Conservation (phyloP, 305 asterid genomes). For the Fraxinus latifolia region DNA sequence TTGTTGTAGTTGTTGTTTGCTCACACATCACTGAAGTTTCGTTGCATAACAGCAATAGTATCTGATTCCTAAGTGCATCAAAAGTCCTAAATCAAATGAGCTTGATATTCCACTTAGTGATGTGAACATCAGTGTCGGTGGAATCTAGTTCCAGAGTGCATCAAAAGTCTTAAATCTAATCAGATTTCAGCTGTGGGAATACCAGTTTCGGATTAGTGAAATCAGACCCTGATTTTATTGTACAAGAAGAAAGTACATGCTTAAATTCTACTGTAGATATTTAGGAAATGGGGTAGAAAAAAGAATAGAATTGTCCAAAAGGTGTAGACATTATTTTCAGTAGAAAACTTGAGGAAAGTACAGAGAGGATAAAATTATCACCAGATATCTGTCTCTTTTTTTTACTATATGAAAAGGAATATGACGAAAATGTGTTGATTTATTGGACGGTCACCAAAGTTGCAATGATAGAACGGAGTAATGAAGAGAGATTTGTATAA, state of each 20-base stretch:
- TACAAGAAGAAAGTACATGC: neutral
- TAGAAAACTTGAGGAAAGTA: neutral
- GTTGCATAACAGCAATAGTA: neutral
- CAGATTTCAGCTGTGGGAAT: neutral
- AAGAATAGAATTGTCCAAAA: neutral
- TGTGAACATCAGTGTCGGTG: neutral
- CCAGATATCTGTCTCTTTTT: neutral
- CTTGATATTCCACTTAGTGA: neutral
- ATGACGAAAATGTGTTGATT: neutral
- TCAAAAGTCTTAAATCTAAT: neutral
- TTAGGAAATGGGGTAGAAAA: neutral
- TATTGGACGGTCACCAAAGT: neutral
- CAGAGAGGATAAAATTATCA: neutral
- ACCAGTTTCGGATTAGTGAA: neutral
- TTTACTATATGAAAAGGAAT: neutral
- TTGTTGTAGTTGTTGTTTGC: neutral
- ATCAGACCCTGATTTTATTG: neutral
- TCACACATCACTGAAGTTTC: neutral
- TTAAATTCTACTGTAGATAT: neutral
- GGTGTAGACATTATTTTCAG: neutral
- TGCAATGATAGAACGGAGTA: neutral
- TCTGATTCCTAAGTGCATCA: slow-evolving; percentile 12
- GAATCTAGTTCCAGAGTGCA: slow-evolving; percentile 22
- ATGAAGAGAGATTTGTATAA: neutral
- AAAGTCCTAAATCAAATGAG: neutral